Base-by-base conservation (phyloP, 2,329 filamentous ascomycete genomes). In the Aureobasidium melanogenum region DNA sequence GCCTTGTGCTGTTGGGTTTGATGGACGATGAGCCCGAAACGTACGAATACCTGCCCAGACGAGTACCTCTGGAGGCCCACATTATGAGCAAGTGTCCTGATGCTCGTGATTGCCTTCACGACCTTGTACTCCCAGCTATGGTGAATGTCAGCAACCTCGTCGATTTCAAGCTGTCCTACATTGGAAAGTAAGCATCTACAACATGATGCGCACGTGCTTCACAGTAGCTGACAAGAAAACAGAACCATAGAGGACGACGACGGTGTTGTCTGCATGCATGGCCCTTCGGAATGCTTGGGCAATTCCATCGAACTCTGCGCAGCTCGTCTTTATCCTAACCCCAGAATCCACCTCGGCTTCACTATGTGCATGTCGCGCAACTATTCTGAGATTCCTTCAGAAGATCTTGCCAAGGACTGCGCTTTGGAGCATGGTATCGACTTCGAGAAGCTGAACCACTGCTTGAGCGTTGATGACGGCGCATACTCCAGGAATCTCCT, bases 1-100 rank as follows among this genome's bases (percentile, higher is more conserved):
- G 56, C 12, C 55, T 66, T 22, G 60, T 68, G 61, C n/a, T 66
- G 36, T 62, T 70, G 32, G 68, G 67, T 46, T 61, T 67, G n/a
- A 64, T 68, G 51, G 68, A 70, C 19, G 67, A 69, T 34, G 67
- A 69, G 7, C 48, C 56, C 34, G 17, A 52, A 59, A 2, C 24
- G 12, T 48, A 48, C 28, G 60, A 61, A 36, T 65, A 63, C 50
- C 47, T 61, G 32, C 50, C 62, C 5, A 63, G 66, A 44, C 77
- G 72, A 62, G 88, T 97, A 5, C 88, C 91, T 4, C 76, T 99
- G 2, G 94, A 99, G 73, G 89, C 91, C 61, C 93, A 97, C 73
- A 94, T 97, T 68, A 99, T 97, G 87, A 74, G 63, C 76, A 97
- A 97, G 80, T 99, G 94, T 70, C 92, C 93, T 0, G 94, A 99